Conservation (phyloP, 2,329 filamentous ascomycete genomes). For the Fonsecaea monophora region DNA sequence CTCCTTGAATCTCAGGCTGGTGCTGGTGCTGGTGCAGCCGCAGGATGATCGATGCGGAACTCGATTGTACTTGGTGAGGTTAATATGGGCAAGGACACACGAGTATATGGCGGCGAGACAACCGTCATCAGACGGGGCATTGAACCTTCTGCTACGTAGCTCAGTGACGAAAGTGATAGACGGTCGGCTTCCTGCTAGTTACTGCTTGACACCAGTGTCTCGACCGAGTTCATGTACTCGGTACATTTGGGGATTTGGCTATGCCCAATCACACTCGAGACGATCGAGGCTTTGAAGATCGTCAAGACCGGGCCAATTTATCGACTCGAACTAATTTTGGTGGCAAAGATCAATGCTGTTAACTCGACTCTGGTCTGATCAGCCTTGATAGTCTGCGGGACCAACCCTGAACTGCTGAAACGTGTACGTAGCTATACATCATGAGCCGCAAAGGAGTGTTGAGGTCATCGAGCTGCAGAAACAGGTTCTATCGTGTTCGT, state of each 20-base stretch:
- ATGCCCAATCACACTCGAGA: not conserved
- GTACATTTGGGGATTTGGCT: not conserved
- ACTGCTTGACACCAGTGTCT: not conserved
- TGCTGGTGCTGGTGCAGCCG: not conserved
- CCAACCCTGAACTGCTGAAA: not conserved
- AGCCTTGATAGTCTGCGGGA: not conserved
- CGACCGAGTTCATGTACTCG: not conserved
- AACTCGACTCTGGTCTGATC: not conserved
- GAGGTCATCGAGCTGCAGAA: not conserved
- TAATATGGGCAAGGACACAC: not conserved
- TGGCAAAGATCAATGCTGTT: not conserved
- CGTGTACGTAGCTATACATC: not conserved
- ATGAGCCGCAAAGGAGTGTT: not conserved
- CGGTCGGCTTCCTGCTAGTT: not conserved
- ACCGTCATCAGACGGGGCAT: not conserved
- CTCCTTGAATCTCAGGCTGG: not conserved
- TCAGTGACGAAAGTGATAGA: not conserved
- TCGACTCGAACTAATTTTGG: not conserved
- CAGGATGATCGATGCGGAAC: not conserved
- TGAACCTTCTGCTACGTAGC: not conserved
- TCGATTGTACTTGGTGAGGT: not conserved
- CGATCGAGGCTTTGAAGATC: not conserved
- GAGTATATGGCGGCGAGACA: not conserved
- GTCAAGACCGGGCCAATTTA: not conserved
- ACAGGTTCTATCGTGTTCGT: not conserved